These are phyloP conservation scores for Euphorbia schlechtendalii DNA, from an alignment of 441 rosid species.

Conservation along the genomic window DNA sequence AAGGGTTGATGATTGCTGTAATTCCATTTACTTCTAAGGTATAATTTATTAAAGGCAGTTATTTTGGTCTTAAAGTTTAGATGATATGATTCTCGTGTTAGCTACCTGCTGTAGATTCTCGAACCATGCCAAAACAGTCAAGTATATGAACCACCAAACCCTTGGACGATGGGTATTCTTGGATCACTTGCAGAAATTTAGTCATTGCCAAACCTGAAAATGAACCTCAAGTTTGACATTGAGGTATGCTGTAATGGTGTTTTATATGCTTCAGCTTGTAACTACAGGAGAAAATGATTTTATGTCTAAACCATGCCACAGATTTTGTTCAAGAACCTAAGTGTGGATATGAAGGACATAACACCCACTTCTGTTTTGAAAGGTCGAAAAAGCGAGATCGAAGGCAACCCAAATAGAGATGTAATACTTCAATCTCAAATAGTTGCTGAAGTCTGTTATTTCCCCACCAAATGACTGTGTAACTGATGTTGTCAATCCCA, in stretches of 20 bases:
- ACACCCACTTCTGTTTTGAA: conserved; percentile 86
- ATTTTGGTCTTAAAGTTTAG: conserved; percentile 14
- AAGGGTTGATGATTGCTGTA: conserved; percentile 98
- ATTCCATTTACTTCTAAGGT: conserved; percentile 99
- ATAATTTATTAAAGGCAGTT: conserved; percentile 15
- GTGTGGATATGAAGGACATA: conserved; percentile 91
- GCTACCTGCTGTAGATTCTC: conserved; percentile 49
- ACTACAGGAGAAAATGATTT: background rate
- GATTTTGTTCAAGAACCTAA: conserved; percentile 91
- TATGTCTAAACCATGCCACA: conserved; percentile 10
- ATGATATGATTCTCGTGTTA: conserved; percentile 1
- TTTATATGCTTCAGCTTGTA: conserved; percentile 20
- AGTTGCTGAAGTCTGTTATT: conserved; percentile 56
- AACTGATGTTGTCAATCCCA: conserved; percentile 41
- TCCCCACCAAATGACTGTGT: conserved; percentile 51
- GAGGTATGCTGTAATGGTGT: conserved; percentile 46
- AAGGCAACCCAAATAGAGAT: conserved; percentile 96
- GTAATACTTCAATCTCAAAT: conserved; percentile 62
- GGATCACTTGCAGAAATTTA: too few relatives aligned
- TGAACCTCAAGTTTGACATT: conserved; percentile 98
- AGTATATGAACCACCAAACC: conserved; percentile 99
- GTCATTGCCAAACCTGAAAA: conserved; percentile 97
- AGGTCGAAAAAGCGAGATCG: conserved; percentile 81
- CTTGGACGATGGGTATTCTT: conserved; percentile 99
- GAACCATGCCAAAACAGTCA: conserved; percentile 98